These are phyloP conservation scores for Claviceps pusilla DNA, from an alignment of 2,329 filamentous ascomycete species.

Conservation along the genomic window DNA sequence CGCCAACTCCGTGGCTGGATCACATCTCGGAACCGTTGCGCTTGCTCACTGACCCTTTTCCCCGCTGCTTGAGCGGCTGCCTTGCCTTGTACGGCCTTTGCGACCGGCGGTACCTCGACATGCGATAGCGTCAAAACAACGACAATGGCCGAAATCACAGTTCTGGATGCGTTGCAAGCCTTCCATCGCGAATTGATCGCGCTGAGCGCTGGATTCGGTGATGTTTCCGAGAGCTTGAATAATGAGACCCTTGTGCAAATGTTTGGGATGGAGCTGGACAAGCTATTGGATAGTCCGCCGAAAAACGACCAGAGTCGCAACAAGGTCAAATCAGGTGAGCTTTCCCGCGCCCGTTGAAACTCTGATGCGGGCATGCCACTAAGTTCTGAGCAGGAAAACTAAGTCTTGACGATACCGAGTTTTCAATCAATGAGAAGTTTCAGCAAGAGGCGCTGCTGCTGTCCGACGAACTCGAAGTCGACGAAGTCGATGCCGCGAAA, in stretches of 20 bases:
- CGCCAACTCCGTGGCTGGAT: constrained; percentile 2
- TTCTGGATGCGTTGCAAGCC: constrained; percentile 62
- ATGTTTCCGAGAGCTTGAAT: constrained; percentile 50
- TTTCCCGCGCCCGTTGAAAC: background rate
- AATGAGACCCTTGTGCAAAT: constrained; percentile 55
- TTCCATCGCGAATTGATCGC: constrained; percentile 75
- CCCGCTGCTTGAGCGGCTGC: background rate
- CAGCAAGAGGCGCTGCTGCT: constrained; percentile 67
- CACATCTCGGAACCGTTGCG: constrained; percentile 8
- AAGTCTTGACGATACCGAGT: constrained; percentile 56
- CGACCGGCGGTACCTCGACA: constrained; percentile 14
- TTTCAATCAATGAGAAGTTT: constrained; percentile 73
- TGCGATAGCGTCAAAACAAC: constrained; percentile 29
- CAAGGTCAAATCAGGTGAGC: constrained; percentile 50
- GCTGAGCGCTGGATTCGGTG: constrained; percentile 51
- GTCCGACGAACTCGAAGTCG: constrained; percentile 76
- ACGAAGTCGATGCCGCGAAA: constrained; percentile 71
- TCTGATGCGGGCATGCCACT: constrained; percentile 4
- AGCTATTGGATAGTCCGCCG: constrained; percentile 56
- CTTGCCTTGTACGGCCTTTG: background rate
- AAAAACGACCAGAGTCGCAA: constrained; percentile 65
- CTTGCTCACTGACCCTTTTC: background rate
- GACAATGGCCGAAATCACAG: constrained; percentile 58
- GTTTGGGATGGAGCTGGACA: constrained; percentile 57
- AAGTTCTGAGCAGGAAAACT: constrained; percentile 50